Conservation (phyloP, 768 basidiomycete species). For the Leccinellum luteum region DNA sequence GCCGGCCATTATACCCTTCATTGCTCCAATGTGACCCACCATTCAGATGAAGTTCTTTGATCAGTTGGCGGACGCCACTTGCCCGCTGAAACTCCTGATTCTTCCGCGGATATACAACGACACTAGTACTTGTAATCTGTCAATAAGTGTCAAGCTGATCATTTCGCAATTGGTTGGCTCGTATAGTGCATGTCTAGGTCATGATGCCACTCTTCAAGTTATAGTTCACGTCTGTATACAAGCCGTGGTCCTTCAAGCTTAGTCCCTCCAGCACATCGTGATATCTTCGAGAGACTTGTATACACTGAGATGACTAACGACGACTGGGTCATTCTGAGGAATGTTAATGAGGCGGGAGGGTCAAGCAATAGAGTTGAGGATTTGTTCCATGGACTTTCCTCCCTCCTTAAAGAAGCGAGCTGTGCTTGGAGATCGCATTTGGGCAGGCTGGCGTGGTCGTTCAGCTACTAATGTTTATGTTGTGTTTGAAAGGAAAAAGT, state of each 20-base stretch:
- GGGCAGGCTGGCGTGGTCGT: no score
- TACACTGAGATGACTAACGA: no score
- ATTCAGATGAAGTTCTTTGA: not conserved
- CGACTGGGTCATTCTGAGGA: no score
- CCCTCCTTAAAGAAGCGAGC: no score
- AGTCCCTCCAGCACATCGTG: constrained; percentile 17
- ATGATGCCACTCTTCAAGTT: no score
- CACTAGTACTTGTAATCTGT: not conserved
- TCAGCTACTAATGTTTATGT: no score
- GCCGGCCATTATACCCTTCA: not conserved
- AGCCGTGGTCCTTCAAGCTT: not conserved
- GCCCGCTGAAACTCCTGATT: not conserved
- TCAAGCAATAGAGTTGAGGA: no score
- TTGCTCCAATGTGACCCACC: no score
- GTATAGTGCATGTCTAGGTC: not conserved
- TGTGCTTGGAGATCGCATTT: no score
- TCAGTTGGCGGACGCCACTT: not conserved
- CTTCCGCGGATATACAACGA: not conserved
- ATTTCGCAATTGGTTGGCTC: not conserved
- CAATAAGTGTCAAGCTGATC: not conserved
- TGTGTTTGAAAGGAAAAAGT: not conserved
- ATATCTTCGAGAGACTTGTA: no score
- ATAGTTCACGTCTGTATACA: constrained; percentile 22
- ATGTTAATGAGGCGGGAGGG: no score
- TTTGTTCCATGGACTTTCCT: no score